These are phyloP conservation scores for Circinella umbellata DNA, from an alignment of 371 early-diverging fungal genomes.

Conservation along the genomic window DNA sequence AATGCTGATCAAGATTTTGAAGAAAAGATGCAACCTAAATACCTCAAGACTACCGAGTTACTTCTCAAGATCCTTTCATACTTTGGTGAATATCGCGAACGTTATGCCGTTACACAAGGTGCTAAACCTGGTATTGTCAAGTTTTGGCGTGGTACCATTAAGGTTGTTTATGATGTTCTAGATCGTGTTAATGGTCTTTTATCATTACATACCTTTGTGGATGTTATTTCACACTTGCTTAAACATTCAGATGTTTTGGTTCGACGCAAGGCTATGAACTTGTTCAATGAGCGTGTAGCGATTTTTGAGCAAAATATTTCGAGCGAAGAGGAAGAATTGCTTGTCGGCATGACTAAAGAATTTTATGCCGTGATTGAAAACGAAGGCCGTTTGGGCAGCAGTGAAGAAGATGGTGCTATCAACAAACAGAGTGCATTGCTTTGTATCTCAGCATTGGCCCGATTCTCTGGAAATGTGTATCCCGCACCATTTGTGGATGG, in stretches of 20 bases:
- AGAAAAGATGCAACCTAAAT: slow-evolving; percentile 54
- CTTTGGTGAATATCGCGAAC: slow-evolving; percentile 50
- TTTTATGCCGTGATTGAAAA: slow-evolving; percentile 53
- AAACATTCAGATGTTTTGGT: slow-evolving; percentile 69
- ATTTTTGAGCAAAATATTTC: slow-evolving; percentile 51
- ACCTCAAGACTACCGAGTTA: slow-evolving; percentile 54
- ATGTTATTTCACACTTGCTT: slow-evolving; percentile 71
- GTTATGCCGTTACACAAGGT: slow-evolving; percentile 38
- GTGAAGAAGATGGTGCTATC: slow-evolving; percentile 58
- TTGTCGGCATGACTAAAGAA: slow-evolving; percentile 53
- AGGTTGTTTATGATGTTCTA: slow-evolving; percentile 74
- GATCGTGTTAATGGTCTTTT: slow-evolving; percentile 79
- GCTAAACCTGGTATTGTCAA: slow-evolving; percentile 48
- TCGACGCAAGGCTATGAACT: slow-evolving; percentile 80
- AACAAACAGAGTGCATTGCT: slow-evolving; percentile 83
- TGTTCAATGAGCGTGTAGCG: slow-evolving; percentile 75
- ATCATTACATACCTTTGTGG: slow-evolving; percentile 73
- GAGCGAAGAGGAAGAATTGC: slow-evolving; percentile 39
- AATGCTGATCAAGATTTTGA: slow-evolving; percentile 41
- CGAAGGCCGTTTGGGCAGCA: slow-evolving; percentile 34
- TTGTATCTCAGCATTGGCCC: slow-evolving; percentile 79
- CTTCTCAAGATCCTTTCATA: slow-evolving; percentile 59
- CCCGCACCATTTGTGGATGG: slow-evolving; percentile 66
- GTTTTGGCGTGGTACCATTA: slow-evolving; percentile 66
- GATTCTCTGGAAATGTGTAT: slow-evolving; percentile 65